Percentiles rank a stretch among this genome's conserved stretches.
Conservation (phyloP, 768 basidiomycete species). For the Trametes maxima region DNA sequence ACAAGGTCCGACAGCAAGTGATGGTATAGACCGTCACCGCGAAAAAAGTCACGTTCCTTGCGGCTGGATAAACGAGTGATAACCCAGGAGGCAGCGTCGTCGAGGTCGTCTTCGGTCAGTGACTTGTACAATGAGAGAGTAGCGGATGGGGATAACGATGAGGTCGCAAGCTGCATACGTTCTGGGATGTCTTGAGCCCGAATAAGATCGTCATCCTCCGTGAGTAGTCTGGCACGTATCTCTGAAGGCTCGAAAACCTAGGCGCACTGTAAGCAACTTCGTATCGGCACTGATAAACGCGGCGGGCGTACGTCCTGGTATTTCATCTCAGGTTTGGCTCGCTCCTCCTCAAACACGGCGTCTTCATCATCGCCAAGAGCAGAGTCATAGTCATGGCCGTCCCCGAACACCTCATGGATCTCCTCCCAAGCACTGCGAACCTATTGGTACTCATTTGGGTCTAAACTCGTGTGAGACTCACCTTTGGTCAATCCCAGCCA, state of each 20-base stretch:
- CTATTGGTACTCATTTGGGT: constrained; percentile 11
- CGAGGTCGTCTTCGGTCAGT: constrained; percentile 72
- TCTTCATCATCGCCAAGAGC: constrained; percentile 84
- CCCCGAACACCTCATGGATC: constrained; percentile 94
- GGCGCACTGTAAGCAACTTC: constrained; percentile 16
- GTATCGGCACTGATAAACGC: constrained; percentile 5
- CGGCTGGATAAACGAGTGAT: constrained; percentile 71
- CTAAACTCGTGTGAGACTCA: constrained; percentile 43
- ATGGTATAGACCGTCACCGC: constrained; percentile 58
- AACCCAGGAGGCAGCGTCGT: constrained; percentile 87
- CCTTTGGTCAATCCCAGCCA: constrained; percentile 83
- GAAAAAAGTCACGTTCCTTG: constrained; percentile 76
- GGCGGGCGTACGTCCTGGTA: constrained; percentile 74
- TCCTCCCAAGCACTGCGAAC: constrained; percentile 85
- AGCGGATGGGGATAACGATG: constrained; percentile 72
- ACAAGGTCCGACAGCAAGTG: constrained; percentile 70
- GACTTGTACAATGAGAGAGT: constrained; percentile 61
- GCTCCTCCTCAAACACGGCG: constrained; percentile 49
- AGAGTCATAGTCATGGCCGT: constrained; percentile 96
- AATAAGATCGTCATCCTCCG: constrained; percentile 92
- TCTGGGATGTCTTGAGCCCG: constrained; percentile 91
- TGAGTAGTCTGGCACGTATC: constrained; percentile 85
- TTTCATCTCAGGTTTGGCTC: constrained; percentile 71
- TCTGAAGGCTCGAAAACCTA: constrained; percentile 98
- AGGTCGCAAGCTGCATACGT: constrained; percentile 89